Evolutionary conservation across 345 rosid species (phyloP).

Genomic region (Theobroma cacao): DNA sequence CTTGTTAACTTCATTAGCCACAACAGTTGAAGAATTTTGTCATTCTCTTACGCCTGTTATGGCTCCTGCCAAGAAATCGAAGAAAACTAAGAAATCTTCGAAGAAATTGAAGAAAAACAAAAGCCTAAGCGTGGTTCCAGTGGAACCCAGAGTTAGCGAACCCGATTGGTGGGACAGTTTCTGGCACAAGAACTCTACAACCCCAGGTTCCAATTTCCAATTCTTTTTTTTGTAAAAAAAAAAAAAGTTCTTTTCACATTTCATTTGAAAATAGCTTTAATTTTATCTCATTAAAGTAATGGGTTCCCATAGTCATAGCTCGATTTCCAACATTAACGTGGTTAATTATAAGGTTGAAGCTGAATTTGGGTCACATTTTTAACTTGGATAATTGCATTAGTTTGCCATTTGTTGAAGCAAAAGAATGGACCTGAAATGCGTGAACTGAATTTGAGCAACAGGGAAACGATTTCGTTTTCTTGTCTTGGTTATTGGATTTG

Average conservation of each 20-base stretch:
- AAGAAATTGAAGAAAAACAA: constrained; percentile 66
- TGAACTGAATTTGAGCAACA: not conserved
- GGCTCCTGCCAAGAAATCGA: constrained; percentile 58
- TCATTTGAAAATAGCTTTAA: not conserved
- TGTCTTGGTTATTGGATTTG: not conserved
- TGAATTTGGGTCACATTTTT: not conserved
- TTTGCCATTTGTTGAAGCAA: not conserved
- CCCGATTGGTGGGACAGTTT: constrained; percentile 94
- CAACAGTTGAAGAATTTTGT: not conserved
- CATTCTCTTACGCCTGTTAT: constrained; percentile 12
- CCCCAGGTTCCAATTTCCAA: constrained; percentile 40
- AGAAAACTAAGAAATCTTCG: constrained; percentile 44
- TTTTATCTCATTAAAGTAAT: not conserved
- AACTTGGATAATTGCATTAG: not conserved
- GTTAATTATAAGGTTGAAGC: not conserved
- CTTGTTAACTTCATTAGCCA: not conserved
- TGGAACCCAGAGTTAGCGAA: constrained; percentile 67
- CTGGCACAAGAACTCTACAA: constrained; percentile 71
- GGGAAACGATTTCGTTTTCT: not conserved
- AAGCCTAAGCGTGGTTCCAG: constrained; percentile 37
- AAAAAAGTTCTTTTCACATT: not conserved
- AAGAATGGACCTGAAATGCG: not conserved
- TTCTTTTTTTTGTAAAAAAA: not conserved
- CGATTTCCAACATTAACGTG: not conserved
- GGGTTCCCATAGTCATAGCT: not conserved